Conservation (phyloP, 148 eudicot species). For the Chenopodium formosanum region DNA sequence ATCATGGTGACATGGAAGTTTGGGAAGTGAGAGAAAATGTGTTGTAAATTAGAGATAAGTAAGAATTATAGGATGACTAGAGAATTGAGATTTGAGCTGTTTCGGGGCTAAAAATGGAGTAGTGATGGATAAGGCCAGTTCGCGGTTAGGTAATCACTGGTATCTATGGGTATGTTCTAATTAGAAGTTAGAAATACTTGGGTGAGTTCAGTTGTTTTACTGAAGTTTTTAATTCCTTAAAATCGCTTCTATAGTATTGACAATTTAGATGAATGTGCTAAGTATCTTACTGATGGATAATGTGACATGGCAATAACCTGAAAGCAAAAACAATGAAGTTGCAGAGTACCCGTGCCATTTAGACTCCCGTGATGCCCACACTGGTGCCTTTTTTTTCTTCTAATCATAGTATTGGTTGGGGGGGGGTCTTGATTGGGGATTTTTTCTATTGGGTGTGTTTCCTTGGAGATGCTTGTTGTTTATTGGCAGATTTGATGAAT, state of each 20-base stretch:
- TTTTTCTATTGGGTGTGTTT: not conserved
- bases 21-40: conserved; percentile 1
- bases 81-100: not conserved
- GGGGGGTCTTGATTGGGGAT: not conserved
- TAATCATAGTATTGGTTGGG: too few relatives aligned
- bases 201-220: not conserved
- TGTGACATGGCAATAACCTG: too few relatives aligned
- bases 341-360: too few relatives aligned
- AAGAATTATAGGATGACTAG: not conserved
- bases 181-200: not conserved
- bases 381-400: too few relatives aligned
- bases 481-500: not conserved
- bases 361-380: too few relatives aligned
- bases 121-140: not conserved
- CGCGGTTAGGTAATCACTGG: not conserved
- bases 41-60: not conserved
- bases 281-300: not conserved
- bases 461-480: not conserved
- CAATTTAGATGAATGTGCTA: not conserved
- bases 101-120: not conserved
- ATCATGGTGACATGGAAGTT: conserved; percentile 1
- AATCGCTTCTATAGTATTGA: not conserved
- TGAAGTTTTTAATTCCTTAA: not conserved
- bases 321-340: too few relatives aligned
- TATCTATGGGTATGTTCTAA: not conserved